Base-by-base conservation (phyloP, 495 filamentous ascomycete genomes). In the Niebla homalea region DNA sequence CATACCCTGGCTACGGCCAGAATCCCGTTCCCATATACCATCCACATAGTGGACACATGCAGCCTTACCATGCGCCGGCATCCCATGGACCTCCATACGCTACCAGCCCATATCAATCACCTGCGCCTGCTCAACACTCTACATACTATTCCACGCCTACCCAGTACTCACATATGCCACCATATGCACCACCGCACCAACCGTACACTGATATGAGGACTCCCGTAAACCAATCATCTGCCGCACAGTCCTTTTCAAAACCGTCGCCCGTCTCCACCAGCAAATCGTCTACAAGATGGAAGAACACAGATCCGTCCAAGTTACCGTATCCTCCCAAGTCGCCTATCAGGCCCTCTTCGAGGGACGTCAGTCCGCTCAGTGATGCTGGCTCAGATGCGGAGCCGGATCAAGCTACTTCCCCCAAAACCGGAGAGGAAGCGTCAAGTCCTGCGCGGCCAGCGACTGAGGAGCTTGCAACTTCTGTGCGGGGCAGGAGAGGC, bases 281-380 rank as follows among this genome's bases (percentile, higher is more conserved):
- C 20, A 64, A 64, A 5, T 72, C 72, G 7, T 62, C 62, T 6
- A 77, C 72, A 0, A 73, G 68, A 26, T 77, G 72, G 72, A 77
- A 74, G 48, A 70, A 63, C 5, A 57, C 73, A 35, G 57, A 64
- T 54, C 43, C 51, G n/a, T 62, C 69, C 4, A 47, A 61, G 4
- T 69, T 46, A 16, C 23, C 48, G 16, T 35, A 21, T 36, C 42
- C 70, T 8, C 68, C 71, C 26, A 58, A 59, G 22, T 75, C 74
- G 20, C 73, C 74, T 6, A 58, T 63, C 45, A 65, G 70, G 4
- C 74, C 74, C 38, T 48, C 61, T 61, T 5, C 69, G 65, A 10
- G 72, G 70, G 72, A 73, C 50, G 66, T 77, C 7, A 77, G 74
- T 58, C 74, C 74, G 0, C 73, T 77, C 43, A 77, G 74, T 48